These are phyloP conservation scores for Cordyceps militaris DNA, from an alignment of 2,329 filamentous ascomycete genomes.

Conservation along the genomic window DNA sequence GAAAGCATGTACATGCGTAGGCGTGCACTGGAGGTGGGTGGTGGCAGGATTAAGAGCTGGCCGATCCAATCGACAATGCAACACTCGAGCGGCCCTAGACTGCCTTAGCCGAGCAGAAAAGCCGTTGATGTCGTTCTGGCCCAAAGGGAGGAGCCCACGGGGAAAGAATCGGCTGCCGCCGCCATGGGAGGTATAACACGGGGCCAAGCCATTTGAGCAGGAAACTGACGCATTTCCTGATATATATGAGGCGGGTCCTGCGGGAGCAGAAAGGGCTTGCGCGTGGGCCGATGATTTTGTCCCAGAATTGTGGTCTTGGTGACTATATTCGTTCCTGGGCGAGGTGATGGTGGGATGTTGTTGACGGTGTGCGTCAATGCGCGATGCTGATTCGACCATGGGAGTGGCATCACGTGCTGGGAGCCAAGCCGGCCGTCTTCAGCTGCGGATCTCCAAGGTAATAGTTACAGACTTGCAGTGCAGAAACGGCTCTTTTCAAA, in stretches of 20 bases:
- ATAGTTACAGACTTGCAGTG: too few relatives aligned
- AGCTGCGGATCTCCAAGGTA: background rate
- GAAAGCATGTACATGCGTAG: background rate
- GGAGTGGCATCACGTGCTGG: background rate
- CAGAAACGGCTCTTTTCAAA: too few relatives aligned
- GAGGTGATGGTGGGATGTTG: background rate
- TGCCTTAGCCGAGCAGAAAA: background rate
- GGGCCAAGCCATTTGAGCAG: background rate
- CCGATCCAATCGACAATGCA: background rate
- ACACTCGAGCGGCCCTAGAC: background rate
- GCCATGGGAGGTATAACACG: background rate
- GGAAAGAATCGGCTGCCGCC: background rate
- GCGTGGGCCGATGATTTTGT: constrained; percentile 5
- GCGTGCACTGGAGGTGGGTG: background rate
- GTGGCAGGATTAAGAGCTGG: constrained; percentile 7
- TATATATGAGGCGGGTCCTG: background rate
- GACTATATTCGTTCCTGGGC: background rate
- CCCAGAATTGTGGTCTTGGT: background rate
- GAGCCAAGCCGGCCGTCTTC: background rate
- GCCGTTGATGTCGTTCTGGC: background rate
- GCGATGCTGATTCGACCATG: constrained; percentile 5
- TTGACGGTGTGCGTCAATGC: background rate
- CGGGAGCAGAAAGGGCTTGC: background rate
- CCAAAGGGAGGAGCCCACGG: background rate
- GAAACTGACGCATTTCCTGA: background rate